These are phyloP conservation scores for Penicillium sp. DNA, from an alignment of 2,329 filamentous ascomycete species.

Conservation along the genomic window DNA sequence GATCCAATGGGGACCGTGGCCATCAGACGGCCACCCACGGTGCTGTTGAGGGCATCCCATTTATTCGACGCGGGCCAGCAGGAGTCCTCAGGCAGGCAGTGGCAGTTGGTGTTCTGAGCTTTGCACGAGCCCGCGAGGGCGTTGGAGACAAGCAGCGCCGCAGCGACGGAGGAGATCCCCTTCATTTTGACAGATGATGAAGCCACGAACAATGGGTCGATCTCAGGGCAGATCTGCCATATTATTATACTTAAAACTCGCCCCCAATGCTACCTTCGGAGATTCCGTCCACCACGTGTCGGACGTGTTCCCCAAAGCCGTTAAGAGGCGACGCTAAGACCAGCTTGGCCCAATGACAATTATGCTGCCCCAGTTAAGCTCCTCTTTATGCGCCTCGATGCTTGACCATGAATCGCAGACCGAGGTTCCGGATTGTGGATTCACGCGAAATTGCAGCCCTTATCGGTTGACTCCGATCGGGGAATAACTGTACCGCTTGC, in stretches of 20 bases:
- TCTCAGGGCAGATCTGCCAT: not conserved
- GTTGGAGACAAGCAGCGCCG: slow-evolving; percentile 7
- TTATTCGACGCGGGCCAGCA: slow-evolving; percentile 43
- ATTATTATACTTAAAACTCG: not conserved
- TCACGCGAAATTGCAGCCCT: not conserved
- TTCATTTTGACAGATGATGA: slow-evolving; percentile 28
- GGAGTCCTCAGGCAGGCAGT: slow-evolving; percentile 39
- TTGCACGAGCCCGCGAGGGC: slow-evolving; percentile 22
- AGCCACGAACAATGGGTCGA: not conserved
- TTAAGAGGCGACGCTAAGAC: slow-evolving; percentile 6
- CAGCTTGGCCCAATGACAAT: not conserved
- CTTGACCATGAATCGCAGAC: not conserved
- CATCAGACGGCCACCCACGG: slow-evolving; percentile 44
- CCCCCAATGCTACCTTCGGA: not conserved
- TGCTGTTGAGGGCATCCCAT: slow-evolving; percentile 44
- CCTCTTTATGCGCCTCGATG: not conserved
- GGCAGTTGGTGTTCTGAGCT: slow-evolving; percentile 17
- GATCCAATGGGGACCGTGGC: slow-evolving; percentile 45
- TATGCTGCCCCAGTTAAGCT: not conserved
- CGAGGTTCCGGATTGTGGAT: not conserved
- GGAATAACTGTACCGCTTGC: not conserved
- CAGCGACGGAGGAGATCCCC: slow-evolving; percentile 25
- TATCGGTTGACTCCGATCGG: not conserved
- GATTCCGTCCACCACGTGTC: slow-evolving; percentile 14
- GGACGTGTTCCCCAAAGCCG: slow-evolving; percentile 32